Percentiles rank a stretch among this genome's conserved stretches.
Evolutionary conservation across 352 stramenopile genomes (phyloP).

Genomic region (Phytopythium chamaehyphon): DNA sequence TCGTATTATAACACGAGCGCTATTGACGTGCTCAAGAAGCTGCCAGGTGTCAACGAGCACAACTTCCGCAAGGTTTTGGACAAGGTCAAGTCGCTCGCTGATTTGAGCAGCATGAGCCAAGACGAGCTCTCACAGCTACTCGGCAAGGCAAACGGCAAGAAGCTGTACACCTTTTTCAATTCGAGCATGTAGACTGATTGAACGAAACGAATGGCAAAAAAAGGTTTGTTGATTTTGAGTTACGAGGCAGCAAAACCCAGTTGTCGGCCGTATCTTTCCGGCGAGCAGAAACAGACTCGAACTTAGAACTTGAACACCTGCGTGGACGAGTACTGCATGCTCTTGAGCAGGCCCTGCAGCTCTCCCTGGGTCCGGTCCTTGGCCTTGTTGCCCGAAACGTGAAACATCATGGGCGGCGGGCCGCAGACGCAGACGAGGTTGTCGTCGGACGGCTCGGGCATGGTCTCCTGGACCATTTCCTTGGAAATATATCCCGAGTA

Average conservation of each 20-base stretch:
- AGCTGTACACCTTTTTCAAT: conserved; percentile 83
- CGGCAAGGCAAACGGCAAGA: conserved; percentile 68
- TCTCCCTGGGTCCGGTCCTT: conserved; percentile 84
- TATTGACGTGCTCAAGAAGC: conserved; percentile 92
- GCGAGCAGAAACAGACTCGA: neutral
- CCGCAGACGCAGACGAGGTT: conserved; percentile 87
- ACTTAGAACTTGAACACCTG: conserved; percentile 86
- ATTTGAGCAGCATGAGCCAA: conserved; percentile 64
- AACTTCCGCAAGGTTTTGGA: conserved; percentile 86
- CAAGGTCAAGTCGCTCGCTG: conserved; percentile 66
- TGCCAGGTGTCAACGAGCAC: conserved; percentile 95
- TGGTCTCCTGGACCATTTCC: conserved; percentile 81
- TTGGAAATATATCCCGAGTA: conserved; percentile 74
- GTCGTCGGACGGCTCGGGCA: conserved; percentile 75
- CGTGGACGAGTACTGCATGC: conserved; percentile 69
- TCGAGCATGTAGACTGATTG: conserved; percentile 30
- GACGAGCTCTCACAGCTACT: conserved; percentile 64
- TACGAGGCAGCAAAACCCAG: conserved; percentile 1
- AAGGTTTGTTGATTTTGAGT: conserved; percentile 2
- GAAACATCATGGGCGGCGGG: conserved; percentile 88
- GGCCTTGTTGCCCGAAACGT: conserved; percentile 84
- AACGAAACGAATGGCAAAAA: neutral
- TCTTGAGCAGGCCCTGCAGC: conserved; percentile 82
- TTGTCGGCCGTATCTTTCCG: neutral
- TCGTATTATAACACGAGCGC: conserved; percentile 89